Percentiles rank a stretch among this genome's conserved stretches.
Conservation (phyloP, 352 stramenopile species). For the Pythium grandisporangium region DNA sequence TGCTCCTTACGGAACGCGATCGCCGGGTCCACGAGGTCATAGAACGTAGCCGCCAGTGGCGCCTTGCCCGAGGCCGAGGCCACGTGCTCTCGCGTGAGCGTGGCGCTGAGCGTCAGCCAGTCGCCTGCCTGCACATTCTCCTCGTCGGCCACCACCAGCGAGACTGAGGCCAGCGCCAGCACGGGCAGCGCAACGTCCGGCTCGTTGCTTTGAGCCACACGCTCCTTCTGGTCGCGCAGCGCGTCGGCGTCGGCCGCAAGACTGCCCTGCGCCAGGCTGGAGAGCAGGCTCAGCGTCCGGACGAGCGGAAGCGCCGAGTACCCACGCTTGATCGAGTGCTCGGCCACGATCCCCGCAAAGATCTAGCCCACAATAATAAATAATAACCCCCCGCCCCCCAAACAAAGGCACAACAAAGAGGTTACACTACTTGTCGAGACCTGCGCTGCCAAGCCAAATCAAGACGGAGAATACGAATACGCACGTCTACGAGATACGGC, state of each 20-base stretch:
- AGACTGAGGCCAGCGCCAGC: slow-evolving; percentile 19
- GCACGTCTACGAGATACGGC: slow-evolving; percentile 64
- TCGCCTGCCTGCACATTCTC: slow-evolving; percentile 59
- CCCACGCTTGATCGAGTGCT: slow-evolving; percentile 61
- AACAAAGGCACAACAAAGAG: not conserved
- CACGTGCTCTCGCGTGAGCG: slow-evolving; percentile 40
- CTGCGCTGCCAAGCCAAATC: too few relatives aligned
- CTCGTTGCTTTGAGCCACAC: slow-evolving; percentile 16
- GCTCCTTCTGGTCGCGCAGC: slow-evolving; percentile 45
- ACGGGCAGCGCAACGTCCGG: slow-evolving; percentile 21
- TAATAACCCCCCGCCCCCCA: too few relatives aligned
- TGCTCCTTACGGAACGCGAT: slow-evolving; percentile 69
- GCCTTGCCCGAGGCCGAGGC: slow-evolving; percentile 22
- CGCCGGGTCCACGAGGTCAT: slow-evolving; percentile 56
- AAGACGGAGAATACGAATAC: too few relatives aligned
- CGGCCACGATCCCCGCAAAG: slow-evolving; percentile 44
- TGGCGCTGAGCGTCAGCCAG: slow-evolving; percentile 66
- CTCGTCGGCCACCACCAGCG: slow-evolving; percentile 55
- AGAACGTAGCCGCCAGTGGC: slow-evolving; percentile 51
- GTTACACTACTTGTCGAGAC: too few relatives aligned
- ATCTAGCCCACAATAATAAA: too few relatives aligned
- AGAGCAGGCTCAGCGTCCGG: slow-evolving; percentile 51
- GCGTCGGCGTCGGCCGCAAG: slow-evolving; percentile 53
- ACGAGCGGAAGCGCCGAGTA: slow-evolving; percentile 44
- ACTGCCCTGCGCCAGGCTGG: slow-evolving; percentile 59